phyloP scores from a whole-genome alignment of 139 green algal genomes.

The Picochlorum sp. region DNA sequence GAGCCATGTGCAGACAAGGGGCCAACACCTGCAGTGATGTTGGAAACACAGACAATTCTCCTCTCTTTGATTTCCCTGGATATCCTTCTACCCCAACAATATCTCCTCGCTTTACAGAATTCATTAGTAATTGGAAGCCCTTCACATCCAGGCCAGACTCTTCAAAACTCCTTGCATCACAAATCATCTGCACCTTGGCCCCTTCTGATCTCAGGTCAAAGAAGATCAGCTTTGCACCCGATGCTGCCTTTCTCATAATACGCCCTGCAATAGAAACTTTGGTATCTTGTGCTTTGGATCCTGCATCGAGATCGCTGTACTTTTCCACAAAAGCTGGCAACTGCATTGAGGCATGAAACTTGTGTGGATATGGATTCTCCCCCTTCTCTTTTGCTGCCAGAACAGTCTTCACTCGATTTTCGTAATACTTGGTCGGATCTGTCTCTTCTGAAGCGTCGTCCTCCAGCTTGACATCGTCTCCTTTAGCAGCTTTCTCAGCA shows the following conservation, averaged over 20 bases:
- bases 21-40: constrained; percentile 63
- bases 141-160: constrained; percentile 45
- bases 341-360: constrained; percentile 78
- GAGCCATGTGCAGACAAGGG: constrained; percentile 98
- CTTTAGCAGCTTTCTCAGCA: constrained; percentile 33
- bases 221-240: constrained; percentile 91
- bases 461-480: constrained; percentile 36
- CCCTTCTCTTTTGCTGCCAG: constrained; percentile 64
- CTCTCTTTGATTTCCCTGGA: constrained; percentile 94
- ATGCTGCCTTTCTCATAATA: constrained; percentile 76
- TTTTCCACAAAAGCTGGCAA: constrained; percentile 78
- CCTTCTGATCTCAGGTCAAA: constrained; percentile 89
- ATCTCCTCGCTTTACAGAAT: constrained; percentile 82
- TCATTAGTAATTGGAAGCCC: constrained; percentile 73
- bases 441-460: constrained; percentile 63
- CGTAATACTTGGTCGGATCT: constrained; percentile 80
- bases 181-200: constrained; percentile 92
- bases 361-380: constrained; percentile 96
- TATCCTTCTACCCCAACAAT: constrained; percentile 87
- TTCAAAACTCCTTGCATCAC: constrained; percentile 52
- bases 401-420: constrained; percentile 71
- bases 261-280: constrained; percentile 58
- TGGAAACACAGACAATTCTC: constrained; percentile 94
- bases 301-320: constrained; percentile 58
- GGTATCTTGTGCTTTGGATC: constrained; percentile 42